Conservation (phyloP, 225 moss, liverwort and hornwort species). For the Bryum argenteum region DNA sequence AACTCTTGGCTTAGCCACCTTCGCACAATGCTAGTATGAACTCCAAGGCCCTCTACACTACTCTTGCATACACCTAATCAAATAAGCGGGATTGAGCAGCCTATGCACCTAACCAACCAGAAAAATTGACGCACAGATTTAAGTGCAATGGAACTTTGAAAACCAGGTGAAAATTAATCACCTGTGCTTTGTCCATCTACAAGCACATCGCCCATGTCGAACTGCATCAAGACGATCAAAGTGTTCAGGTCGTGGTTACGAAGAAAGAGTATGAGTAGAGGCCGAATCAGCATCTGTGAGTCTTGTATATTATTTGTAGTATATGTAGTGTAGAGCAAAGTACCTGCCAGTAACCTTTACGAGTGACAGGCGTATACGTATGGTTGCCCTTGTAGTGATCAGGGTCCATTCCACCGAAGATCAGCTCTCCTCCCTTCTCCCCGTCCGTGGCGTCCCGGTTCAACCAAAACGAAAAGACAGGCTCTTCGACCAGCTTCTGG, state of each 20-base stretch:
- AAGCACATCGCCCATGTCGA: constrained; percentile 91
- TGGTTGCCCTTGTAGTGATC: constrained; percentile 85
- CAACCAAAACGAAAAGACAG: constrained; percentile 94
- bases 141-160: constrained; percentile 1
- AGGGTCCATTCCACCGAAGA: constrained; percentile 81
- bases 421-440: constrained; percentile 80
- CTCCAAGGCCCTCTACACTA: not conserved
- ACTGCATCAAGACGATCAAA: constrained; percentile 48
- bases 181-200: constrained; percentile 78
- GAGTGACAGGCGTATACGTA: constrained; percentile 81
- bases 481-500: constrained; percentile 75
- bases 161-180: constrained; percentile 21
- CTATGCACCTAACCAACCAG: not conserved
- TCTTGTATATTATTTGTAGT: not conserved
- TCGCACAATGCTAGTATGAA: not conserved
- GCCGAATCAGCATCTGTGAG: not conserved
- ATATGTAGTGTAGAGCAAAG: not conserved
- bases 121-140: not conserved
- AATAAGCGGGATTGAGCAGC: not conserved
- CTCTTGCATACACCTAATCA: not conserved
- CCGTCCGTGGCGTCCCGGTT: constrained; percentile 66
- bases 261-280: not conserved
- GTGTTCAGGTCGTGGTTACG: not conserved
- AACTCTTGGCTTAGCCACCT: not conserved
- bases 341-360: constrained; percentile 91